Base-by-base conservation (phyloP, 1,139 yeast genomes). In the Kurtzmaniella quercitrusa region DNA sequence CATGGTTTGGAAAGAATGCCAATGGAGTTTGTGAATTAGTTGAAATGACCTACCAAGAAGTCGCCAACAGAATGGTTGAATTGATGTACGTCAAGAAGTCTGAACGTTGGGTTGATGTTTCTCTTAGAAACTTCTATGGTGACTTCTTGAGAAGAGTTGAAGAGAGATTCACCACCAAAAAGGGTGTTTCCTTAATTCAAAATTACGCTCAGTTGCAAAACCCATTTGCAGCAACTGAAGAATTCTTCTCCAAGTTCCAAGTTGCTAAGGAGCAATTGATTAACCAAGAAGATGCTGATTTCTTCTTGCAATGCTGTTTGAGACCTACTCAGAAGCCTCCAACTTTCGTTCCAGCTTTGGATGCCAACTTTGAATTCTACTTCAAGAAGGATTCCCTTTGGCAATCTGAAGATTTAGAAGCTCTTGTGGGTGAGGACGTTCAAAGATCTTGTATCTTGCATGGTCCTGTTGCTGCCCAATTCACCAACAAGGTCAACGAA, bases 381-480 rank as follows among this genome's bases (percentile, higher is more conserved):
- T 94, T 93, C 80, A 93, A 93, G 82, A 93, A 93, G 75, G 99
- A 93, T 68, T 91, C 98, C 41, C 78, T 93, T 63, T 93, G 98
- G 98, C 99, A 93, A 77, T 87, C 96, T 33, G 98, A 93, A 75
- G 94, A 89, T 63, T 79, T 93, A 60, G 98, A 91, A 65, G 88
- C 97, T 50, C 98, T 93, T 60, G 93, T 88, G 52, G 98, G 79
- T 56, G 91, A 85, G 61, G 99, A 93, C 66, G 98, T 93, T 52
- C 94, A 91, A 69, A 87, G 98, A 77, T 91, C 97, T 18, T 94
- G 98, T 85, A 90, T 93, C 55, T 79, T 93, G 59, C 97, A 90
- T 59, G 98, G 98, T 55, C 99, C 99, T 42, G 98, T 94, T 57
- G 95, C 98, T 56, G 97, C 96, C 57, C 91, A 85, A 69, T 91